These are phyloP conservation scores for Nakaseomyces sp. DNA, from an alignment of 1,139 yeast genomes.

Conservation along the genomic window DNA sequence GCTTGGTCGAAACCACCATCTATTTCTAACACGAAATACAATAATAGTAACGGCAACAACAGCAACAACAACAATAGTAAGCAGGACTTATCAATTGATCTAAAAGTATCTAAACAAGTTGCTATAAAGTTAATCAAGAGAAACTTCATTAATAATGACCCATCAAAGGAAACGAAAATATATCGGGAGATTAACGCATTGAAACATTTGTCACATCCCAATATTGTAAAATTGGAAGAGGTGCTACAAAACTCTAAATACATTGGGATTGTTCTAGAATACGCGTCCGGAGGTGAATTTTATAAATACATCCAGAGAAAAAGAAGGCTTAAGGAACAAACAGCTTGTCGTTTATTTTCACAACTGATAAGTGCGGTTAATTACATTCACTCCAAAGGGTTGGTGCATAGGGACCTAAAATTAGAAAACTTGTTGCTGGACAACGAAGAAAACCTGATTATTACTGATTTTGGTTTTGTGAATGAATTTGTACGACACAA, in stretches of 20 bases:
- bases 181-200: constrained; percentile 90
- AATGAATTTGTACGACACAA: constrained; percentile 65
- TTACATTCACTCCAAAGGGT: constrained; percentile 61
- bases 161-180: constrained; percentile 77
- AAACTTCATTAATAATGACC: constrained; percentile 73
- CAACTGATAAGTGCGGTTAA: constrained; percentile 91
- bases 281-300: constrained; percentile 95
- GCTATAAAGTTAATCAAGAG: constrained; percentile 88
- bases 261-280: constrained; percentile 91
- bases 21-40: constrained; percentile 3
- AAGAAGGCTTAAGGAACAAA: constrained; percentile 73
- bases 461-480: constrained; percentile 83
- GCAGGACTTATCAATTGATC: constrained; percentile 1
- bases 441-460: constrained; percentile 56
- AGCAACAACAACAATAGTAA: background rate
- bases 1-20: constrained; percentile 57
- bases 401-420: constrained; percentile 70
- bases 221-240: constrained; percentile 84
- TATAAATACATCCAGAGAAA: constrained; percentile 86
- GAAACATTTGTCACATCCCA: constrained; percentile 81
- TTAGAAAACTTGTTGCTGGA: constrained; percentile 65
- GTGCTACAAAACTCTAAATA: constrained; percentile 90
- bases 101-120: constrained; percentile 58
- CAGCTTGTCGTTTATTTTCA: constrained; percentile 83
- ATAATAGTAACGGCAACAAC: too few species aligned